Percentiles rank a stretch among this genome's conserved stretches.
phyloP scores from a whole-genome alignment of 2,329 filamentous ascomycete species.

The Colletotrichum costaricense region DNA sequence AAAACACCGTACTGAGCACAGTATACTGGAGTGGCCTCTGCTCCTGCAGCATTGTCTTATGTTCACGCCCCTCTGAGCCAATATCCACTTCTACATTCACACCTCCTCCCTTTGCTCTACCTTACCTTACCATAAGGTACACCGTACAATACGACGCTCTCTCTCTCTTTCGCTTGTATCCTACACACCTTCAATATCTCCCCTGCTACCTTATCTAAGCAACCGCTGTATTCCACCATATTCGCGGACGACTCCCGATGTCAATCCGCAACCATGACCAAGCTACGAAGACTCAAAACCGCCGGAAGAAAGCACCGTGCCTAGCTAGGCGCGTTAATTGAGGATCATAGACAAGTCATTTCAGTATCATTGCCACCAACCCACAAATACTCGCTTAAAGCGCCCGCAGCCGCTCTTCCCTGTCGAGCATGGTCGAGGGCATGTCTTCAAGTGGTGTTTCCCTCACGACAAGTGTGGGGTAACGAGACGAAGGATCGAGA shows the following conservation, averaged over 20 bases:
- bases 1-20: background rate
- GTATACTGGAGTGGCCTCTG: background rate
- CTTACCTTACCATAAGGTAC: no score
- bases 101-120: background rate
- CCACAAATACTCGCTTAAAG: background rate
- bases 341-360: no score
- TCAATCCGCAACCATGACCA: background rate
- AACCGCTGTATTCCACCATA: constrained; percentile 6
- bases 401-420: background rate
- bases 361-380: background rate
- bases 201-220: constrained; percentile 13
- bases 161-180: constrained; percentile 2
- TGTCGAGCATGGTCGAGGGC: background rate
- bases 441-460: constrained; percentile 7
- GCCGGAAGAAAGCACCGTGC: background rate
- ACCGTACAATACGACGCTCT: background rate
- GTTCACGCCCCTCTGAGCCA: background rate
- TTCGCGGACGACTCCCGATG: background rate
- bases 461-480: constrained; percentile 13
- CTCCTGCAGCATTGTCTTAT: background rate
- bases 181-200: background rate
- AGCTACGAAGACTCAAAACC: background rate
- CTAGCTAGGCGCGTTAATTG: background rate
- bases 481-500: constrained; percentile 17
- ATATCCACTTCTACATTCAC: constrained; percentile 14